A percentile compares a stretch with the other conserved stretches of the same genome.
Evolutionary conservation across 768 basidiomycete species (phyloP).

Genomic region (Boletus rex-veris): DNA sequence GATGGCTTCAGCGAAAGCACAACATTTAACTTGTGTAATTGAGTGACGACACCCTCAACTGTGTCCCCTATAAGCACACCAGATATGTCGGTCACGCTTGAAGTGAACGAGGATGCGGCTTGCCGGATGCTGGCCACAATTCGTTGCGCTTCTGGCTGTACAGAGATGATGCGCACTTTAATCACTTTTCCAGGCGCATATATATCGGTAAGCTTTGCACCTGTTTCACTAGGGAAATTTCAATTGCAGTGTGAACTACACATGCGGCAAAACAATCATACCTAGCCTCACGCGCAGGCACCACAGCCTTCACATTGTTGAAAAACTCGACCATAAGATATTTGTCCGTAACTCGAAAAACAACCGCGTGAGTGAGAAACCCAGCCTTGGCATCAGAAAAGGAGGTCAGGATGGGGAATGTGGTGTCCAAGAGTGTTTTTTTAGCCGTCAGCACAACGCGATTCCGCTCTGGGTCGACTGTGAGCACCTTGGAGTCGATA

Average conservation of each 20-base stretch:
- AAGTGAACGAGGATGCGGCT: conserved; percentile 51
- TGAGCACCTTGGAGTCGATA: conserved; percentile 57
- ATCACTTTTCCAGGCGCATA: conserved; percentile 82
- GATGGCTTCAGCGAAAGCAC: conserved; percentile 70
- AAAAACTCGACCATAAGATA: conserved; percentile 86
- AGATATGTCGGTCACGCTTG: conserved; percentile 58
- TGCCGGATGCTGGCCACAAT: conserved; percentile 87
- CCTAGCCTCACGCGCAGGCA: conserved; percentile 83
- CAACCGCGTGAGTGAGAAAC: conserved; percentile 71
- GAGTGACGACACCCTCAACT: conserved; percentile 66
- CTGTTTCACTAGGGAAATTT: conserved; percentile 55
- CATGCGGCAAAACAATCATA: conserved; percentile 34
- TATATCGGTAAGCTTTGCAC: conserved; percentile 52
- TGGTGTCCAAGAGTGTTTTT: conserved; percentile 82
- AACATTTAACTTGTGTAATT: conserved; percentile 83
- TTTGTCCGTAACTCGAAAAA: conserved; percentile 81
- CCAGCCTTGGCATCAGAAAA: conserved; percentile 70
- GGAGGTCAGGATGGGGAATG: conserved; percentile 61
- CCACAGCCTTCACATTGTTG: conserved; percentile 78
- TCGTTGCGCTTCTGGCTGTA: conserved; percentile 54
- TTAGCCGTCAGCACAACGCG: conserved; percentile 87
- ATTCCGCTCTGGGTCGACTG: conserved; percentile 76
- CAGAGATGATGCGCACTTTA: conserved; percentile 72
- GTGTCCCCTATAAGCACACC: conserved; percentile 73
- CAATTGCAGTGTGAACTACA: background rate